phyloP scores from a whole-genome alignment of 2,329 filamentous ascomycete genomes.

The Coleophoma eucalyptorum region DNA sequence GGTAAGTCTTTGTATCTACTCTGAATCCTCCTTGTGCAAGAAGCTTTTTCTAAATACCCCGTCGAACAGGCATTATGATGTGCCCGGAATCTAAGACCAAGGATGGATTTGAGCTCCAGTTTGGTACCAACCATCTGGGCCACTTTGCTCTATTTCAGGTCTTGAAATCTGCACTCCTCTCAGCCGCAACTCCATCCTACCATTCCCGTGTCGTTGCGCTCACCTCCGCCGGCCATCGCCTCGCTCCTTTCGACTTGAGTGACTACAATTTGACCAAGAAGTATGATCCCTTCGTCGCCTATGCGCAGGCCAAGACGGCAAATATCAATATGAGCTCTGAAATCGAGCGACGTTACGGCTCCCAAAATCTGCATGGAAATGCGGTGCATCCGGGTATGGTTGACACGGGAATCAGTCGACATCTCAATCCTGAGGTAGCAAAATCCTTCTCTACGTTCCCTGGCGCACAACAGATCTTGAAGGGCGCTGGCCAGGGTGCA shows the following conservation, averaged over 20 bases:
- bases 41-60: too few species aligned
- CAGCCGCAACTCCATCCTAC: neutral
- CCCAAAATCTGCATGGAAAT: neutral
- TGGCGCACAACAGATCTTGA: neutral
- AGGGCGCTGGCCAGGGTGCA: neutral
- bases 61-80: neutral
- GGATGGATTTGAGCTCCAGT: conserved; percentile 44
- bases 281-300: neutral
- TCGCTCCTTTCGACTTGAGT: neutral
- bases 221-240: neutral
- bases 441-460: neutral
- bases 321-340: neutral
- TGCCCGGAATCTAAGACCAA: conserved; percentile 10
- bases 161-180: neutral
- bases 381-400: neutral
- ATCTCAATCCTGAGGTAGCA: neutral
- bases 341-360: neutral
- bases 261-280: neutral
- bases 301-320: neutral
- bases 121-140: conserved; percentile 46
- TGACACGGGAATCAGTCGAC: neutral
- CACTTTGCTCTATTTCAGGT: conserved; percentile 41
- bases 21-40: too few species aligned
- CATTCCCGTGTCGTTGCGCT: neutral
- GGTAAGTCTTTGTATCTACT: too few species aligned